A percentile compares a stretch with the other conserved stretches of the same genome.
Conservation (phyloP, 108 stramenopile genomes). For the Craspedostauros australis region DNA sequence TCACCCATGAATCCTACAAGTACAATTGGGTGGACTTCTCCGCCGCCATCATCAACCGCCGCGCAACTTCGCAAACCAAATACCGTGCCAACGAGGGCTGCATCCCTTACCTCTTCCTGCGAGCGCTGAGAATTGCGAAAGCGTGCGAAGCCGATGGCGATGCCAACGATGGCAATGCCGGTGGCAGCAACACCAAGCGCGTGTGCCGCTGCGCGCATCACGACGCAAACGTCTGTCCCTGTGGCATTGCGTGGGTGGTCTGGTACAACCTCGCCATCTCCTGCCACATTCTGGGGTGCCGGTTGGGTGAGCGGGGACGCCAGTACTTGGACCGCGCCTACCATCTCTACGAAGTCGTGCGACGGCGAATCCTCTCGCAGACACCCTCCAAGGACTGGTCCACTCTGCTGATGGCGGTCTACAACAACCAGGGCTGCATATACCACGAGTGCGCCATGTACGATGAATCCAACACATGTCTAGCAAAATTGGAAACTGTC, state of each 20-base stretch:
- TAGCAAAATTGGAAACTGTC: conserved; percentile 1
- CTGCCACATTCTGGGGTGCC: conserved; percentile 12
- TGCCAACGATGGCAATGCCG: no score
- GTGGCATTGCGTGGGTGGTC: conserved; percentile 6
- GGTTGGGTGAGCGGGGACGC: conserved; percentile 12
- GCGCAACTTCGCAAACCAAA: no score
- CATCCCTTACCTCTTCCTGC: no score
- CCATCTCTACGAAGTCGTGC: conserved; percentile 5
- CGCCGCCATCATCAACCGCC: no score
- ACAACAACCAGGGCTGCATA: conserved; percentile 12
- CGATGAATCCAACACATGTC: conserved; percentile 7
- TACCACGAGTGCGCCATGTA: conserved; percentile 8
- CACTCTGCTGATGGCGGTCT: conserved; percentile 7
- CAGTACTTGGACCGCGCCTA: neutral
- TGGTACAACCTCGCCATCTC: conserved; percentile 11
- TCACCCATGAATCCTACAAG: no score
- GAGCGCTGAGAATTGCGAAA: no score
- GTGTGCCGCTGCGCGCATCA: no score
- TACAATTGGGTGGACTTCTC: no score
- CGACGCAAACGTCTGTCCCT: conserved; percentile 2
- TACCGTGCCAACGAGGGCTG: no score
- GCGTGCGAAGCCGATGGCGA: no score
- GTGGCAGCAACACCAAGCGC: no score
- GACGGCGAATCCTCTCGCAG: conserved; percentile 1
- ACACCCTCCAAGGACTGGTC: conserved; percentile 1